Conservation (phyloP, 306 rosid genomes). For the Echinosophora koreensis region DNA sequence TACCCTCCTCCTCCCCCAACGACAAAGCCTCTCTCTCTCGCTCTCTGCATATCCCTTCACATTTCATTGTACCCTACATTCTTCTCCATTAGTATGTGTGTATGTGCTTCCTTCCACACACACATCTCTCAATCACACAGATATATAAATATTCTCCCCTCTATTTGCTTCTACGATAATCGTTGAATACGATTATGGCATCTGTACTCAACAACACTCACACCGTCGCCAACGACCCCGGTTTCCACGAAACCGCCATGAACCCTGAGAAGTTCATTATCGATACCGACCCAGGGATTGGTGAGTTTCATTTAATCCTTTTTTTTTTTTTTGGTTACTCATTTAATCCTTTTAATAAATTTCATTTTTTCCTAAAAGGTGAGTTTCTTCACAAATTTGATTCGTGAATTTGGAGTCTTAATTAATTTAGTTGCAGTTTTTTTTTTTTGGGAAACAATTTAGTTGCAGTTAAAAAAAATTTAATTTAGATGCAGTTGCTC, state of each 20-base stretch:
- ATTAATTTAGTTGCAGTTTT: too few species aligned
- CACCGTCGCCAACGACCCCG: constrained; percentile 41
- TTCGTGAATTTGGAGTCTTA: too few species aligned
- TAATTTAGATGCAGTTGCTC: too few species aligned
- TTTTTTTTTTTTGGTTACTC: constrained; percentile 17
- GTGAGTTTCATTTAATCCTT: constrained; percentile 51
- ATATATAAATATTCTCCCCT: not conserved
- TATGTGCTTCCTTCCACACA: constrained; percentile 20
- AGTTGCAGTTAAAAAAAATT: too few species aligned
- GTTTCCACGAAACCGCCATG: constrained; percentile 43
- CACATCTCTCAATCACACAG: not conserved
- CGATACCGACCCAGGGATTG: constrained; percentile 99
- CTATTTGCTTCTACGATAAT: not conserved
- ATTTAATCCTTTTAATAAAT: too few species aligned
- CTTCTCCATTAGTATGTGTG: constrained; percentile 51
- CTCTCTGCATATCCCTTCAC: constrained; percentile 47
- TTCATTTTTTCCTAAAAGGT: too few species aligned
- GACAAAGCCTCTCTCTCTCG: not conserved
- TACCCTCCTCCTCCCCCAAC: constrained; percentile 35
- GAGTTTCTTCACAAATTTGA: too few species aligned
- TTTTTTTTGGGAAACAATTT: too few species aligned
- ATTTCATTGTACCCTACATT: constrained; percentile 3
- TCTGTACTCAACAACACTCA: constrained; percentile 15
- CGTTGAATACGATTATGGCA: constrained; percentile 47
- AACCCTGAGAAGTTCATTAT: constrained; percentile 82